Evolutionary conservation across 176 grass and related monocot genomes (phyloP).

Genomic region (Dactylis glomerata): DNA sequence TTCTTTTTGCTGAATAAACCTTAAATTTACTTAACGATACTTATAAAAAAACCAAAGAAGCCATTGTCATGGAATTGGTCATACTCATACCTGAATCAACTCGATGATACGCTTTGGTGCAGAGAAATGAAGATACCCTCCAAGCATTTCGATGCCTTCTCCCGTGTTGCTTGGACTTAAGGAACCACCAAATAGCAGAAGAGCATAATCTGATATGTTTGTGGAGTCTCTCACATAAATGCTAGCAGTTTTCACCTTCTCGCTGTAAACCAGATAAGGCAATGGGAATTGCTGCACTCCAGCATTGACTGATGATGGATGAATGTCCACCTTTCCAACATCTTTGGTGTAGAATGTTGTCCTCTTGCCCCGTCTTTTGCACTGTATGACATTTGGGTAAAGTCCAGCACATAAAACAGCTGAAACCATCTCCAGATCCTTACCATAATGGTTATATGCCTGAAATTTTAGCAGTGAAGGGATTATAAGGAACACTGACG

Average conservation of each 20-base stretch:
- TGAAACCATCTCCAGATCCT: slow-evolving; percentile 87
- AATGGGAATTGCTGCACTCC: slow-evolving; percentile 67
- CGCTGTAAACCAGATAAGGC: slow-evolving; percentile 93
- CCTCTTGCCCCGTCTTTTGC: slow-evolving; percentile 88
- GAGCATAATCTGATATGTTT: slow-evolving; percentile 94
- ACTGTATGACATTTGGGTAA: slow-evolving; percentile 91
- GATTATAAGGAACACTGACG: neutral
- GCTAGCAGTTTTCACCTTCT: slow-evolving; percentile 86
- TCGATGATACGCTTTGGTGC: slow-evolving; percentile 67
- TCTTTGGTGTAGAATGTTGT: slow-evolving; percentile 85
- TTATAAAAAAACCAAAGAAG: neutral
- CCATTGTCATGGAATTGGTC: neutral
- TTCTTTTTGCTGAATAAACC: neutral
- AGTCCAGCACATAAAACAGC: slow-evolving; percentile 90
- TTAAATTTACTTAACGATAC: neutral
- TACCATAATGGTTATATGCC: slow-evolving; percentile 74
- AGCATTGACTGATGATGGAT: slow-evolving; percentile 92
- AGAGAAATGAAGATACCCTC: slow-evolving; percentile 88
- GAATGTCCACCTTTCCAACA: slow-evolving; percentile 91
- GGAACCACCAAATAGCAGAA: slow-evolving; percentile 86
- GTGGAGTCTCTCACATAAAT: slow-evolving; percentile 93
- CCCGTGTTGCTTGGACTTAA: slow-evolving; percentile 58
- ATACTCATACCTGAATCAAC: slow-evolving; percentile 94
- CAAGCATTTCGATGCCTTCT: slow-evolving; percentile 92
- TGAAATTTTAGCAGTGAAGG: slow-evolving; percentile 39